Evolutionary conservation across 176 grass and related monocot genomes (phyloP).

Genomic region (Avena atlantica): DNA sequence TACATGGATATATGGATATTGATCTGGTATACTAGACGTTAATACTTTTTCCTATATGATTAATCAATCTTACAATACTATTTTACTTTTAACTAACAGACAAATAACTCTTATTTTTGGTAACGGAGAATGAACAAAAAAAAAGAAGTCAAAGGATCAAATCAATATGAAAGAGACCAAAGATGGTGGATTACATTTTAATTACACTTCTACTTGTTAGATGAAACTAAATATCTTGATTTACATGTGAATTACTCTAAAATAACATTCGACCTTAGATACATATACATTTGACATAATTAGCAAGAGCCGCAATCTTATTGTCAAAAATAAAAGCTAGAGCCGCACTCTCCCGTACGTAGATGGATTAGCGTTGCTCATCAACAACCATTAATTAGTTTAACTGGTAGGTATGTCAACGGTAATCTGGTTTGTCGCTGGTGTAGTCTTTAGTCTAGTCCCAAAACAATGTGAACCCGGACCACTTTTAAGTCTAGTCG

Average conservation of each 20-base stretch:
- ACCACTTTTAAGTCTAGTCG: slow-evolving; percentile 22
- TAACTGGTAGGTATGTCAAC: not conserved
- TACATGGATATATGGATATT: too few relatives aligned
- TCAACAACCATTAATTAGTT: not conserved
- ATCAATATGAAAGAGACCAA: too few relatives aligned
- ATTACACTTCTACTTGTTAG: too few relatives aligned
- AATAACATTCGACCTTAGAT: not conserved
- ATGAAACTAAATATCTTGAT: not conserved
- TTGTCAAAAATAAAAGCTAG: not conserved
- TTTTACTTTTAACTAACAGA: too few relatives aligned
- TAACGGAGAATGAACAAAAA: too few relatives aligned
- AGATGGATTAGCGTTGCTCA: not conserved
- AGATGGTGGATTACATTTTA: too few relatives aligned
- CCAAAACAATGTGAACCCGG: slow-evolving; percentile 18
- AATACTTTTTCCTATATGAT: too few relatives aligned
- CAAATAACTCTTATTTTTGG: too few relatives aligned
- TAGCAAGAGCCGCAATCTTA: not conserved
- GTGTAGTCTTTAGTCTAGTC: not conserved
- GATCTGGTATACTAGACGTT: too few relatives aligned
- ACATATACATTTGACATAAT: not conserved
- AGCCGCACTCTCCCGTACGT: not conserved
- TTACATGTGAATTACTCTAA: not conserved
- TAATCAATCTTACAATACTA: too few relatives aligned
- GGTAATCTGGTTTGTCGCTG: not conserved
- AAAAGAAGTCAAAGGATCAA: too few relatives aligned